phyloP scores from a whole-genome alignment of 1,284 basidiomycete genomes.

The Quambalaria eucalypti region DNA sequence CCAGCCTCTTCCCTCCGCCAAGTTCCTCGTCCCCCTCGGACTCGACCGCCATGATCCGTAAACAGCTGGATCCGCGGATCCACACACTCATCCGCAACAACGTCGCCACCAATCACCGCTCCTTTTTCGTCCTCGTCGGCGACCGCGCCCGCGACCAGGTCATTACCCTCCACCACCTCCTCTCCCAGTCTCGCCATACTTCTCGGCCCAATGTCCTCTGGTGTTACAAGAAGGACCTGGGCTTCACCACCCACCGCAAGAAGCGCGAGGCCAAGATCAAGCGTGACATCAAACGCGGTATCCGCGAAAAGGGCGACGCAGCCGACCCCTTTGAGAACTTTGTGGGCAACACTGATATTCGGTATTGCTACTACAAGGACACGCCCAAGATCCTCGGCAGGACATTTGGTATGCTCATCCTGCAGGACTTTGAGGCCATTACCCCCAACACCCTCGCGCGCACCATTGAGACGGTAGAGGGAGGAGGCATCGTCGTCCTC shows the following conservation, averaged over 20 bases:
- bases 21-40: neutral
- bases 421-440: slow-evolving; percentile 97
- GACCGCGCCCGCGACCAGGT: slow-evolving; percentile 92
- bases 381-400: slow-evolving; percentile 62
- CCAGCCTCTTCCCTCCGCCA: no score
- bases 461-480: slow-evolving; percentile 97
- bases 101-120: slow-evolving; percentile 71
- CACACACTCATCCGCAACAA: slow-evolving; percentile 85
- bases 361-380: slow-evolving; percentile 58
- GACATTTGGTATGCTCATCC: slow-evolving; percentile 92
- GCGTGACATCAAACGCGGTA: slow-evolving; percentile 60
- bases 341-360: slow-evolving; percentile 95
- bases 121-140: slow-evolving; percentile 93
- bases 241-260: slow-evolving; percentile 70
- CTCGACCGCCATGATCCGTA: slow-evolving; percentile 22
- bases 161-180: slow-evolving; percentile 86
- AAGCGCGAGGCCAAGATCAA: slow-evolving; percentile 54
- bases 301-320: slow-evolving; percentile 87
- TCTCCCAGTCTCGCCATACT: slow-evolving; percentile 35
- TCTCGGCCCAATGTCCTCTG: slow-evolving; percentile 37
- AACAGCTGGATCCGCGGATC: slow-evolving; percentile 67
- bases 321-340: slow-evolving; percentile 91
- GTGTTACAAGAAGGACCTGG: slow-evolving; percentile 45
- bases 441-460: slow-evolving; percentile 93
- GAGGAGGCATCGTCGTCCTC: slow-evolving; percentile 84